A percentile compares a stretch with the other conserved stretches of the same genome.
These are phyloP conservation scores for Nannizzia gypsea DNA, from an alignment of 2,329 filamentous ascomycete species.

Conservation along the genomic window DNA sequence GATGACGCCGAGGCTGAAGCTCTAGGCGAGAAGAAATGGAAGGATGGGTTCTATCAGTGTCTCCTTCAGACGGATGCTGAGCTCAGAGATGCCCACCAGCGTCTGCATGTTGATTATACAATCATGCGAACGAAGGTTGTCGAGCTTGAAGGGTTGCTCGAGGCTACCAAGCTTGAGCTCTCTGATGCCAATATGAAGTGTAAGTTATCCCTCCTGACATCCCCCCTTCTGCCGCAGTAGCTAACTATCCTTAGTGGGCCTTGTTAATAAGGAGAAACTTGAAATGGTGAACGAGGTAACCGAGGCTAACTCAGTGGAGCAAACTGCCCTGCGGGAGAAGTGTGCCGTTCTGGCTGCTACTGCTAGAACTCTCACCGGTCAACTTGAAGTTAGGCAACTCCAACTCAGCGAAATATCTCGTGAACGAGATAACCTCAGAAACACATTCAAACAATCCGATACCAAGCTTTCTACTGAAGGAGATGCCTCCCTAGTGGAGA, in stretches of 20 bases:
- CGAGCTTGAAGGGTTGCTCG: conserved; percentile 27
- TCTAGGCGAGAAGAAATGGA: conserved; percentile 1
- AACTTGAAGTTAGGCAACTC: conserved; percentile 28
- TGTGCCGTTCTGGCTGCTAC: conserved; percentile 26
- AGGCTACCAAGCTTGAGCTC: conserved; percentile 27
- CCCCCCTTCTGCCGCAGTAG: neutral
- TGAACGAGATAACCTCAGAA: conserved; percentile 31
- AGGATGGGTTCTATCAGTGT: conserved; percentile 1
- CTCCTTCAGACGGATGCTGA: conserved; percentile 19
- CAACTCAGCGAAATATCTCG: conserved; percentile 28
- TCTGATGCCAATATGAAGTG: conserved; percentile 27
- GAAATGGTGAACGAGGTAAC: conserved; percentile 29
- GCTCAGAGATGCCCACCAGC: conserved; percentile 25
- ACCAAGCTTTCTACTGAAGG: conserved; percentile 31
- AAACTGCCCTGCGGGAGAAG: conserved; percentile 25
- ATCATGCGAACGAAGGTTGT: conserved; percentile 27
- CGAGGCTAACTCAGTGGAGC: conserved; percentile 25
- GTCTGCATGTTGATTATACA: conserved; percentile 31
- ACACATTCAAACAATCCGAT: conserved; percentile 29
- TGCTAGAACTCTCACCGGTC: conserved; percentile 28
- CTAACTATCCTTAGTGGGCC: conserved; percentile 23
- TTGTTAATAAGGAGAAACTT: conserved; percentile 28
- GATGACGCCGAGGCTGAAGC: neutral
- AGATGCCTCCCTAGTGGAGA: conserved; percentile 30
- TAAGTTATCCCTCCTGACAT: conserved; percentile 17